Evolutionary conservation across 164 flowering plant genomes (phyloP).

Genomic region (Echeveria elegans): DNA sequence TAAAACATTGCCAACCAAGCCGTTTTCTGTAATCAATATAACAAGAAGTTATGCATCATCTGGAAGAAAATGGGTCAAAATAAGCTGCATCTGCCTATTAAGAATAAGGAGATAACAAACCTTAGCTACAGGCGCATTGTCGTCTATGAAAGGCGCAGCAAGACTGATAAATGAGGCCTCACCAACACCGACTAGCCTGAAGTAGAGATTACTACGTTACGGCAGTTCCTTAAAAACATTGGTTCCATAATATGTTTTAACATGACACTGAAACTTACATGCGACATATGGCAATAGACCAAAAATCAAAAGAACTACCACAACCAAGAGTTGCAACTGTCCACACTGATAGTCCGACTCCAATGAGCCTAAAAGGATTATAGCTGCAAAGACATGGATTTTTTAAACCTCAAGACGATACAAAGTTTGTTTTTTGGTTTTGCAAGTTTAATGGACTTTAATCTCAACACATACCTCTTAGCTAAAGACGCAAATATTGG

Average conservation of each 20-base stretch:
- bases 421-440: neutral
- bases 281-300: conserved; percentile 77
- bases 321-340: conserved; percentile 76
- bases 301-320: conserved; percentile 70
- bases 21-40: conserved; percentile 41
- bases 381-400: conserved; percentile 38
- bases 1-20: conserved; percentile 63
- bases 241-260: neutral
- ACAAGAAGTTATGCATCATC: neutral
- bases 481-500: conserved; percentile 94
- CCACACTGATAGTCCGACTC: conserved; percentile 95
- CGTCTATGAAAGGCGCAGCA: conserved; percentile 97
- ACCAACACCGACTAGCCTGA: conserved; percentile 91
- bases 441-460: neutral
- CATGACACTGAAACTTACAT: conserved; percentile 87
- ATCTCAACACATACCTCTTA: conserved; percentile 48
- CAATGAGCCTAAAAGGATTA: conserved; percentile 96
- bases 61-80: neutral
- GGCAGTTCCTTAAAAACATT: neutral
- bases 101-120: conserved; percentile 19
- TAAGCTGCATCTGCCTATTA: neutral
- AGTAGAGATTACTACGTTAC: conserved; percentile 7
- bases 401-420: neutral
- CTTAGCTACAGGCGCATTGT: conserved; percentile 83
- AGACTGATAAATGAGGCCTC: conserved; percentile 98